Percentiles rank a stretch among this genome's conserved stretches.
These are phyloP conservation scores for Magnaporthiopsis rhizophila DNA, from an alignment of 2,329 filamentous ascomycete species.

Conservation along the genomic window DNA sequence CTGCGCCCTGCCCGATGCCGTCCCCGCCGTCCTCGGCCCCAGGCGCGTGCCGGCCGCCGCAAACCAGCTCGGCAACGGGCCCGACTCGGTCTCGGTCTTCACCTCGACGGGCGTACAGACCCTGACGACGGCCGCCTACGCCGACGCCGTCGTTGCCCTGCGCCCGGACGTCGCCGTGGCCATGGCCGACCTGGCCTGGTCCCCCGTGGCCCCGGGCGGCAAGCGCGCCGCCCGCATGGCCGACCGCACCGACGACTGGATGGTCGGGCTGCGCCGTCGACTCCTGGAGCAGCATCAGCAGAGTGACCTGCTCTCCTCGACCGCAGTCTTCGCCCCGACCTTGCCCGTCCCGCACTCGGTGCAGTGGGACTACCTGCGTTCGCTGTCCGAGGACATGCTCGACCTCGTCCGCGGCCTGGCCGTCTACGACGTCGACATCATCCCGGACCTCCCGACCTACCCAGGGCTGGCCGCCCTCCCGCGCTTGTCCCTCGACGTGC, in stretches of 20 bases:
- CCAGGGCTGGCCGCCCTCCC: conserved; percentile 53
- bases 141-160: conserved; percentile 53
- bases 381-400: conserved; percentile 55
- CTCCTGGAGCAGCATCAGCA: conserved; percentile 14
- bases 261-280: conserved; percentile 55
- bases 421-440: conserved; percentile 64
- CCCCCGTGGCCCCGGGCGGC: conserved; percentile 37
- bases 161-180: conserved; percentile 74
- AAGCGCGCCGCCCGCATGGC: conserved; percentile 79
- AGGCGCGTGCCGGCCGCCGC: conserved; percentile 69
- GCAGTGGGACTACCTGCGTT: conserved; percentile 74
- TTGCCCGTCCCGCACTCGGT: conserved; percentile 66
- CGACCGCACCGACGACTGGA: conserved; percentile 77
- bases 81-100: conserved; percentile 64
- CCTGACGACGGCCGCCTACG: conserved; percentile 62
- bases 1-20: conserved; percentile 58
- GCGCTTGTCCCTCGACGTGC: conserved; percentile 64
- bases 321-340: conserved; percentile 55
- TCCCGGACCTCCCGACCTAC: conserved; percentile 57
- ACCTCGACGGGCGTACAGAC: conserved; percentile 80
- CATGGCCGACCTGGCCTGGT: conserved; percentile 59
- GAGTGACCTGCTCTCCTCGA: conserved; percentile 15
- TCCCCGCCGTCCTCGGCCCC: conserved; percentile 65
- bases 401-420: conserved; percentile 59
- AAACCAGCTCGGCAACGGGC: conserved; percentile 63